Evolutionary conservation across 1,284 basidiomycete species (phyloP), one percentile per base, ranked within the genome.

Genomic region (Moesziomyces sp.): DNA sequence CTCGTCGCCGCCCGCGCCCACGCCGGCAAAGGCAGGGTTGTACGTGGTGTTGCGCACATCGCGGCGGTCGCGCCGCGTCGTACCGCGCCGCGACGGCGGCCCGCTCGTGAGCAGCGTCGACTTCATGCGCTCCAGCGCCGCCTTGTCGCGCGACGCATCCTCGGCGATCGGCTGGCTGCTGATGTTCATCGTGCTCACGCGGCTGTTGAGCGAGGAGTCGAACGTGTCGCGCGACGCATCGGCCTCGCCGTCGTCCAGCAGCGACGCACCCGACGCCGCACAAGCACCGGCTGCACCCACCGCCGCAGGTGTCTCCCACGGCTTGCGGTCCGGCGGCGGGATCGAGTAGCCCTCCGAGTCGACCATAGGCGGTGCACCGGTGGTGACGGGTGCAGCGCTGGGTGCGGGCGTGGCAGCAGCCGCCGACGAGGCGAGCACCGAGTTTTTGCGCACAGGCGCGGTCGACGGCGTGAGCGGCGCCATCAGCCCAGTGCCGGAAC

Each of bases 301-400:
- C 26, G 26, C 26, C 11, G 44, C 60, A 8, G 58, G 48, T 1
- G 62, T 54, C 76, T 81, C 86, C 87, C 85, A 87, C 2, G 85
- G 85, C 62, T 81, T 85, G 49, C 86, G 81, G 68, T 87, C 86
- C 1, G 85, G 81, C 0, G 87, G 87, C 16, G 87, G 86, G 11
- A 88, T 85, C 11, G 86, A 86, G 84, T 85, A 88, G 7, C 87
- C 87, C 51, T 88, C 87, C 0, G 81, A 79, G 52, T 88, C 87
- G 16, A 88, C 86, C 38, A 18, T 18, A 49, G 77, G 68, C 42
- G 74, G 61, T 26, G 78, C 48, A 55, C 60, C 19, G 52, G 50
- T 40, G 11, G 69, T 40, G 10, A 58, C 30, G 19, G 56, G 21
- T 24, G 38, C n/a, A 23, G 19, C 49, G 26, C 26, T 38, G 16